A percentile compares a stretch with the other conserved stretches of the same genome.
phyloP scores from a whole-genome alignment of 1,284 basidiomycete genomes.

The Melampsora medusae region DNA sequence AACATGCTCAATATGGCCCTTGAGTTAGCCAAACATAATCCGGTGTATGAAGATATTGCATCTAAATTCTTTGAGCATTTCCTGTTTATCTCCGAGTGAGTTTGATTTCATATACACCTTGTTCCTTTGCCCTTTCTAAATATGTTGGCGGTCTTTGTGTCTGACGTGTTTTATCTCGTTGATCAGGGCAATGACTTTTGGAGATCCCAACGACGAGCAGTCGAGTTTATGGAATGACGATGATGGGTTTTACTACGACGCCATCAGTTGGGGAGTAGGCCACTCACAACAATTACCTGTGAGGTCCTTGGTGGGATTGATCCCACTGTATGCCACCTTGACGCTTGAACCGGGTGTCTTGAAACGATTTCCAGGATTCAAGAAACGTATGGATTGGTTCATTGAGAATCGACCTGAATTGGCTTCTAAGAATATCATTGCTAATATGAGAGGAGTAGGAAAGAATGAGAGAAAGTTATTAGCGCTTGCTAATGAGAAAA shows the following conservation, averaged over 20 bases:
- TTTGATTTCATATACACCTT: not conserved
- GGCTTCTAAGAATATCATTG: conserved; percentile 84
- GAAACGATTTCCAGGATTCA: conserved; percentile 92
- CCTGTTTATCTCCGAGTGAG: conserved; percentile 81
- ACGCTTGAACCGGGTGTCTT: conserved; percentile 85
- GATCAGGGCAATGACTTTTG: conserved; percentile 78
- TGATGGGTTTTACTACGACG: conserved; percentile 98
- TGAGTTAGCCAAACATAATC: conserved; percentile 94
- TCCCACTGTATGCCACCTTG: conserved; percentile 89
- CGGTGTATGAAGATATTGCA: conserved; percentile 98
- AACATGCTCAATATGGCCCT: conserved; percentile 98
- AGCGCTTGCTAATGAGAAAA: conserved; percentile 86
- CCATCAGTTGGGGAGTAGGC: conserved; percentile 74
- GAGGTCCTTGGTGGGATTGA: conserved; percentile 87
- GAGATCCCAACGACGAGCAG: conserved; percentile 68
- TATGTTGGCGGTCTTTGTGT: not conserved
- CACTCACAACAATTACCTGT: conserved; percentile 79
- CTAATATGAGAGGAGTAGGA: conserved; percentile 63
- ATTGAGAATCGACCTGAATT: conserved; percentile 85
- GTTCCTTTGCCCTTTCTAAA: not conserved
- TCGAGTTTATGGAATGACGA: conserved; percentile 89
- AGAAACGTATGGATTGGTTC: conserved; percentile 98
- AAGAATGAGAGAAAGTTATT: conserved; percentile 82
- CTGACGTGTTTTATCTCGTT: not conserved
- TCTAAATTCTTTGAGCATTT: conserved; percentile 98